Percentiles rank a stretch among this genome's conserved stretches.
Evolutionary conservation across 179 eudicot genomes (phyloP).

Genomic region (Nepenthes alata): DNA sequence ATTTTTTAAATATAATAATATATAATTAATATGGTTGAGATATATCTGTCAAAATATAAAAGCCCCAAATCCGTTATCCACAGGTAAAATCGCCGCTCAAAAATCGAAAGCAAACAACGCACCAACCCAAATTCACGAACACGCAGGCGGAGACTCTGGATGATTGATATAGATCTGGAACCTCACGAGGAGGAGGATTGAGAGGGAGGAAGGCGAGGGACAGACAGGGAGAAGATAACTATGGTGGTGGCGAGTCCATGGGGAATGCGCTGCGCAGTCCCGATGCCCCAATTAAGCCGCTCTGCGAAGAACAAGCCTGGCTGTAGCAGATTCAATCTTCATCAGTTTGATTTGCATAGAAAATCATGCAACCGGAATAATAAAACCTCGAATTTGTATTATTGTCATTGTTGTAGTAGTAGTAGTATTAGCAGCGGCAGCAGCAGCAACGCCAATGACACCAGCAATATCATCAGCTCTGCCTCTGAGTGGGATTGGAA

Average conservation of each 20-base stretch:
- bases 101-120: too few relatives aligned
- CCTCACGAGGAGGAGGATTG: too few relatives aligned
- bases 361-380: slow-evolving; percentile 6
- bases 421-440: neutral
- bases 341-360: slow-evolving; percentile 11
- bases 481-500: slow-evolving; percentile 83
- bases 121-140: too few relatives aligned
- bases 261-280: slow-evolving; percentile 36
- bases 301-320: slow-evolving; percentile 1
- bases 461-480: neutral
- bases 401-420: neutral
- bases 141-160: too few relatives aligned
- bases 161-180: too few relatives aligned
- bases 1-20: too few relatives aligned
- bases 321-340: slow-evolving; percentile 5
- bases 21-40: too few relatives aligned
- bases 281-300: slow-evolving; percentile 26
- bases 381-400: neutral
- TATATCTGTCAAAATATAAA: too few relatives aligned
- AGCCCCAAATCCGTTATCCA: too few relatives aligned
- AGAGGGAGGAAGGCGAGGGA: neutral
- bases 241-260: slow-evolving; percentile 63
- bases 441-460: neutral
- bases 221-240: neutral
- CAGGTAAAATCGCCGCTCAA: too few relatives aligned